Evolutionary conservation across 1,139 yeast species (phyloP), one percentile per base, ranked within the genome.

Genomic region (Lodderomyces beijingensis): DNA sequence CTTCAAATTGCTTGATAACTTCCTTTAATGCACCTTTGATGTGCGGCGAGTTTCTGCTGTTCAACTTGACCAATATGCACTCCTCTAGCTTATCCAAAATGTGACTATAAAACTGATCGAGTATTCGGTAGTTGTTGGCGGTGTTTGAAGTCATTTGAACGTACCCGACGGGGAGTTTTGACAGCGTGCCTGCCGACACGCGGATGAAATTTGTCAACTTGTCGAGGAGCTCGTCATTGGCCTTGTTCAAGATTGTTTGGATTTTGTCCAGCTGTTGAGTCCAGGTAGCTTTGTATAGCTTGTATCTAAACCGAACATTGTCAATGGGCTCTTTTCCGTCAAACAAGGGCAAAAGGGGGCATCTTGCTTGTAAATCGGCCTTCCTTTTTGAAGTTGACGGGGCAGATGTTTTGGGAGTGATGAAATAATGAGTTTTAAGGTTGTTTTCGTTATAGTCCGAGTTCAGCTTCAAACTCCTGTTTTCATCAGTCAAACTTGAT

Each of bases 81-180:
- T 46, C 47, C 6, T 42, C 36, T 37, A 10, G 15, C 25, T 5
- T 9, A 27, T 9, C 35, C 10, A 8, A 10, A 8, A 19, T 19
- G 10, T 7, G 9, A 19, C 10, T 10, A 8, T 19, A 51, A 33
- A 74, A 63, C 35, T 74, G 74, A 9, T 58, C 55, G 16, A 75
- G 47, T 14, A 77, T 65, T 19, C 74, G 54, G 10, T 65, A 51
- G 44, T 76, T 77, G 38, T 76, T 74, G n/a, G 82, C 73, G 6
- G 71, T 67, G 45, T 76, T 76, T 11, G 83, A 64, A 11, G 79
- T 75, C 34, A 78, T 58, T 38, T 66, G 67, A 4, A 78, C 50
- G 35, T 74, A 57, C 1, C 70, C 76, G 2, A 72, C 59, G 3
- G 59, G 59, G 6, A 74, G 42, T 36, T 61, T 61, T 12, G 24